Conservation (phyloP, 2,329 filamentous ascomycete species). For the Ophiostoma novo-ulmi region DNA sequence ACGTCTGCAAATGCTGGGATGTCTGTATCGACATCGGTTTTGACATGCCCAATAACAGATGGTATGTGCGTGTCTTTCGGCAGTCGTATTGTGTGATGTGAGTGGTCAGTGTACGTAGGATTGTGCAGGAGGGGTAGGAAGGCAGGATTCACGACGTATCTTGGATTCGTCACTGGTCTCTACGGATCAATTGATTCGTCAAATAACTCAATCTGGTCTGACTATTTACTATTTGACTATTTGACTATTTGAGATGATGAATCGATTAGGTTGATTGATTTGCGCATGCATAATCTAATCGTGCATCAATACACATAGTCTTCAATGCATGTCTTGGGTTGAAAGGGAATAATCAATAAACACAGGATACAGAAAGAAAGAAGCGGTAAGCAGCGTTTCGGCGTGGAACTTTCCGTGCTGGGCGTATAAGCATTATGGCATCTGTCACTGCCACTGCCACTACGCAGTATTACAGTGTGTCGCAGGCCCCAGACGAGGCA, state of each 20-base stretch:
- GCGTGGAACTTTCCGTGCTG: background rate
- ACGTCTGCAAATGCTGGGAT: background rate
- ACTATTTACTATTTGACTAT: background rate
- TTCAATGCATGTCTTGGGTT: background rate
- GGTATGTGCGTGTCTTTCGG: background rate
- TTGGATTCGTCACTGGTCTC: too few species aligned
- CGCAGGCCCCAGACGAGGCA: background rate
- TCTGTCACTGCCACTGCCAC: background rate
- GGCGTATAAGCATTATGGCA: background rate
- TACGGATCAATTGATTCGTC: background rate
- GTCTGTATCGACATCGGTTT: background rate
- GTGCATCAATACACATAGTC: background rate
- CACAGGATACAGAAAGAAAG: background rate
- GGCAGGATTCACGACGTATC: background rate
- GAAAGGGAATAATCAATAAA: too few species aligned
- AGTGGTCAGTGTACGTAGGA: background rate
- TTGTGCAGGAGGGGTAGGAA: too few species aligned
- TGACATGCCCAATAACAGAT: background rate
- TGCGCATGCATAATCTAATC: slow-evolving; percentile 1
- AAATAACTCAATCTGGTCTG: background rate
- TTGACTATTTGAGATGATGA: background rate
- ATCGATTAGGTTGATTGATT: background rate
- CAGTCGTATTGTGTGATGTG: too few species aligned
- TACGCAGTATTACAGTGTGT: background rate
- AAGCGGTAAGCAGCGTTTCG: background rate